Evolutionary conservation across 1,284 basidiomycete genomes (phyloP), one percentile per base, ranked within the genome.

Genomic region (Tilletia horrida): DNA sequence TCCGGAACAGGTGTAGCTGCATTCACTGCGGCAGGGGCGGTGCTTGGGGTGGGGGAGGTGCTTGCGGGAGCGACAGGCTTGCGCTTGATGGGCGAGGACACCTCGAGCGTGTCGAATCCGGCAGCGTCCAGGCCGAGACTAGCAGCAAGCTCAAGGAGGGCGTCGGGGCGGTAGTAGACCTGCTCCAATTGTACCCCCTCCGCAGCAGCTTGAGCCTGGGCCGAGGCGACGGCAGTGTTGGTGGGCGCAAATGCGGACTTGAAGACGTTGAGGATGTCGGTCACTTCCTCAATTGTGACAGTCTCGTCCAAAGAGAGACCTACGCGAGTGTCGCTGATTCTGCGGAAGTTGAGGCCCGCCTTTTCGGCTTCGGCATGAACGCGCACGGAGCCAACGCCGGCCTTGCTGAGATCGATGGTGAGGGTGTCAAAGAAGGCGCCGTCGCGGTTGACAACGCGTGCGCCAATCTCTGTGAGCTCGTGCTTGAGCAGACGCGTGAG

Each of bases 291-390:
- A 64, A 83, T 71, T 27, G 88, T 87, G 67, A 92, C 89, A 68
- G 90, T 92, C 85, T 98, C 96, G 82, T 98, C 96, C 47, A 98
- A 86, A 2, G 93, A 93, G 66, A 97, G 86, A 65, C 94, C 93
- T 71, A 97, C 88, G 66, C 86, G 88, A 59, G 86, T 85, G 66
- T 87, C 87, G 81, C 94, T 89, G 69, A 97, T 86, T 23, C 83
- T 84, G 64, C 96, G 89, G 73, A 98, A 85, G 84, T 98, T 98
- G 83, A 97, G 88, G 35, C 87, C 86, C 21, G 87, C 86, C 35
- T 86, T 85, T 23, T 85, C 83, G 23, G 93, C 88, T 31, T 86
- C 86, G 9, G 86, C 84, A 81, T 95, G 93, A 21, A 97, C 84
- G 47, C 85, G 83, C 16, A 87, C 85, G 16, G 90, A 88, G 64